Evolutionary conservation across 1,139 yeast species (phyloP).

Genomic region (Pichia kudriavzevii): DNA sequence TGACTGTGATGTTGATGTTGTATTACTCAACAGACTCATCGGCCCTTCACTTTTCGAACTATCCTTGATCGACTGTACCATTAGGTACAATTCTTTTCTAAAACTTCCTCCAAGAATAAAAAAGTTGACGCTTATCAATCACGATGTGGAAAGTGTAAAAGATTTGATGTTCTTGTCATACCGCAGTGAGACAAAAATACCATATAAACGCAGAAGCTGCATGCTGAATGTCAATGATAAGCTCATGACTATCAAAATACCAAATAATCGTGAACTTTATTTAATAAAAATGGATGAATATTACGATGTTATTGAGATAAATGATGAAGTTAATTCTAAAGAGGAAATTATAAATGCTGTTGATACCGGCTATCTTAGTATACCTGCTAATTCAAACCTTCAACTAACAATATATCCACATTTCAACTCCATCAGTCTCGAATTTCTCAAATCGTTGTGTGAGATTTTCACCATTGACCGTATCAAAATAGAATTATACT

Average conservation of each 20-base stretch:
- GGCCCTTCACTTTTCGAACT: not conserved
- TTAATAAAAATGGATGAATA: constrained; percentile 1
- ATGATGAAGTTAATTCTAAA: not conserved
- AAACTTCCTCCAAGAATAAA: constrained; percentile 15
- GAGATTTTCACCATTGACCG: not conserved
- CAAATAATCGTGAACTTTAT: constrained; percentile 6
- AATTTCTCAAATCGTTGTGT: not conserved
- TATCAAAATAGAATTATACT: constrained; percentile 5
- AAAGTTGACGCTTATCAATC: constrained; percentile 17
- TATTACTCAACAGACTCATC: constrained; percentile 10
- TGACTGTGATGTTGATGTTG: constrained; percentile 16
- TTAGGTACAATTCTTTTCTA: constrained; percentile 15
- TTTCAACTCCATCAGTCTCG: constrained; percentile 4
- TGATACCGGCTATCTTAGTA: constrained; percentile 1
- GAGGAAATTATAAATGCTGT: not conserved
- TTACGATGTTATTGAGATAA: too few species aligned
- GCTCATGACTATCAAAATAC: constrained; percentile 4
- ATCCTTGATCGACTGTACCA: constrained; percentile 16
- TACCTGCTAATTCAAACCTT: constrained; percentile 5
- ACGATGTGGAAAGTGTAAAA: constrained; percentile 13
- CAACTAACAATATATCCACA: constrained; percentile 8
- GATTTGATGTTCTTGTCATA: constrained; percentile 16
- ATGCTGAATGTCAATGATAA: constrained; percentile 7
- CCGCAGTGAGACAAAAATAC: constrained; percentile 1
- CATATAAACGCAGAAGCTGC: constrained; percentile 1